Percentiles rank a stretch among this genome's conserved stretches.
phyloP scores from a whole-genome alignment of 1,284 basidiomycete genomes.

The Tremellales sp. region DNA sequence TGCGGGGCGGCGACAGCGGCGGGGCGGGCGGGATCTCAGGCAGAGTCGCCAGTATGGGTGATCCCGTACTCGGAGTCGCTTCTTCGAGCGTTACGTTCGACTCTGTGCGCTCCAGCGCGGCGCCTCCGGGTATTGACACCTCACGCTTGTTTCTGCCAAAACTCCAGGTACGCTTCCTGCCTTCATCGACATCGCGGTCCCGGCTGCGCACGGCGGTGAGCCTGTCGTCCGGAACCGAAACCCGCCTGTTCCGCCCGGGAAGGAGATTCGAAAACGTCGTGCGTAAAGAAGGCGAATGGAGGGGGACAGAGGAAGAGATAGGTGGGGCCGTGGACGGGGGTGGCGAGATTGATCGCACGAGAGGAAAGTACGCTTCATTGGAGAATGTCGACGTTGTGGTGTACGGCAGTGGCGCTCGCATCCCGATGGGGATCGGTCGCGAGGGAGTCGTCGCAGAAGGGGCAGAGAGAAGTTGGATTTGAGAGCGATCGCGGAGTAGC shows the following conservation, averaged over 20 bases:
- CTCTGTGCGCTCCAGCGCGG: background rate
- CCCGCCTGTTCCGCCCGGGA: slow-evolving; percentile 16
- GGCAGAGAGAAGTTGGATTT: background rate
- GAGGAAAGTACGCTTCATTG: slow-evolving; percentile 30
- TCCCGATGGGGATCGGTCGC: slow-evolving; percentile 1
- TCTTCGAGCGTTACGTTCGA: background rate
- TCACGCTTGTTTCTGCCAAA: slow-evolving; percentile 11
- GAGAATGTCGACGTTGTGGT: background rate
- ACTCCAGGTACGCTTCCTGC: slow-evolving; percentile 14
- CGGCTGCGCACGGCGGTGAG: slow-evolving; percentile 15
- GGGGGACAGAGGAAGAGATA: slow-evolving; percentile 9
- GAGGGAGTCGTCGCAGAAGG: slow-evolving; percentile 6
- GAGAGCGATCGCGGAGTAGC: slow-evolving; percentile 19
- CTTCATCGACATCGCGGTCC: slow-evolving; percentile 14
- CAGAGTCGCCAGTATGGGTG: background rate
- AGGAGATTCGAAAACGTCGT: slow-evolving; percentile 18
- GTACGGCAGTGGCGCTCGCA: background rate
- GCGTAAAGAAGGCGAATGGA: slow-evolving; percentile 5
- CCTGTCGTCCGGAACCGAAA: background rate
- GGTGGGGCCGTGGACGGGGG: slow-evolving; percentile 15
- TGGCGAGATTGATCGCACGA: slow-evolving; percentile 23
- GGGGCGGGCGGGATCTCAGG: background rate
- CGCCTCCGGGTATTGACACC: background rate
- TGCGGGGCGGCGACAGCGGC: background rate
- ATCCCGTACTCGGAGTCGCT: no score